Percentiles rank a stretch among this genome's conserved stretches.
Conservation (phyloP, 2,329 filamentous ascomycete species). For the Xylariaceae sp. region DNA sequence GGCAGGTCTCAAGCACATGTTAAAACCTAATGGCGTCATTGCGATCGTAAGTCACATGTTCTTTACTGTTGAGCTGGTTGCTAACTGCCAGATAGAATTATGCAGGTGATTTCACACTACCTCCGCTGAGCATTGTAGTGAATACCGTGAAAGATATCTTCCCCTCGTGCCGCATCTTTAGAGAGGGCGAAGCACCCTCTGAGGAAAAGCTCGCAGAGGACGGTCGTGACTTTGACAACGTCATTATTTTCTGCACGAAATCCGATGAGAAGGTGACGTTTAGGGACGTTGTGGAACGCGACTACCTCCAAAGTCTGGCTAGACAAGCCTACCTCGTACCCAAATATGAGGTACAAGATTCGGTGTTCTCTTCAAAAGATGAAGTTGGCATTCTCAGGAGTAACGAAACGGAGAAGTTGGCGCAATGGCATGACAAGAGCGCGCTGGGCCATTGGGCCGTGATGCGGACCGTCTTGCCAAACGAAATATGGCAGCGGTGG, state of each 20-base stretch:
- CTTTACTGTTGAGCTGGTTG: neutral
- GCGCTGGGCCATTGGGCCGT: conserved; percentile 85
- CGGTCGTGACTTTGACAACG: conserved; percentile 79
- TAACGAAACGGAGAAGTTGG: conserved; percentile 63
- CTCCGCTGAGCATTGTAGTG: conserved; percentile 72
- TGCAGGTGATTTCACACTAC: conserved; percentile 78
- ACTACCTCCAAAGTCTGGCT: conserved; percentile 69
- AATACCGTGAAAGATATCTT: conserved; percentile 80
- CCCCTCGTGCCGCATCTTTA: conserved; percentile 85
- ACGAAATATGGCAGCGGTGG: conserved; percentile 82
- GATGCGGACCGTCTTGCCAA: conserved; percentile 81
- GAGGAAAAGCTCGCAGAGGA: conserved; percentile 41
- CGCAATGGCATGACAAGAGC: conserved; percentile 68
- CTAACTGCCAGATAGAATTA: conserved; percentile 64
- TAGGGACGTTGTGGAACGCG: conserved; percentile 56
- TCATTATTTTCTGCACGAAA: conserved; percentile 91
- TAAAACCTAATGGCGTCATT: conserved; percentile 76
- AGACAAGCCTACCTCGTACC: conserved; percentile 69
- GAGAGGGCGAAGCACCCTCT: conserved; percentile 61
- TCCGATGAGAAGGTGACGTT: conserved; percentile 56
- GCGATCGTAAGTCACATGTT: conserved; percentile 64
- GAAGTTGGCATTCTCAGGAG: conserved; percentile 51
- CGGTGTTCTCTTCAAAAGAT: conserved; percentile 41
- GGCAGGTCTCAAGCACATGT: conserved; percentile 60
- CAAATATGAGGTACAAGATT: conserved; percentile 60